Base-by-base conservation (phyloP, 2,329 filamentous ascomycete species). In the Domatiomyces catenatus region DNA sequence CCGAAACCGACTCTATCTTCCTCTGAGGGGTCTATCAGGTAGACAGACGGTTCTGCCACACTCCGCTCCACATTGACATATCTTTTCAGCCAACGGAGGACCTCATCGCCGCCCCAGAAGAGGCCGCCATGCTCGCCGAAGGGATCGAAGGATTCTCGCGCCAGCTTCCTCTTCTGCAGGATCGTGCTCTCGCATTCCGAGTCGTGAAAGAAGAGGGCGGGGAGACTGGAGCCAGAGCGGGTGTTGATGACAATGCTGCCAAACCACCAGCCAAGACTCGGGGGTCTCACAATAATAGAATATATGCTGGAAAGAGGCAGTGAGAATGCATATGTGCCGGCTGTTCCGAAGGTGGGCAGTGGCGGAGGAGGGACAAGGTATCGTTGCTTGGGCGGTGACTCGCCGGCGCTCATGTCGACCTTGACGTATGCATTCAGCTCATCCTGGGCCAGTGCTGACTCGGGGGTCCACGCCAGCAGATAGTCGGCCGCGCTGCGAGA, bases 71-170 rank as follows among this genome's bases (percentile, higher is more conserved):
- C 80, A 18, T 74, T 75, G 5, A 92, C 79, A 66, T 94, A 95
- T 63, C 82, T 76, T 63, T 81, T 86, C 60, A 98, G 63, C 92
- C 93, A 98, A 50, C 87, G 76, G 46, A 98, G 66, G 0, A 96
- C 84, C 69, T 98, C 90, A 64, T 98, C 92, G 4, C 92, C 92
- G 51, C 92, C 93, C 92, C 93, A 98, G 63, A 95, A 96, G 74
- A 94, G 83, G 64, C 85, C 79, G 0, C 90, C 90, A 56, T 76
- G 76, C 55, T 87, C 85, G 15, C 83, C 82, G 65, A 95, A 95
- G 0, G 89, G 89, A 60, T 95, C 88, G 61, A 98, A 96, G 44
- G 73, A 86, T 59, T 95, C 87, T 54, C 77, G 78, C 0, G 87
- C 80, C 49, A 86, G 73, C 68, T 83, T 86, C 74, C 92, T 94